A percentile compares a stretch with the other conserved stretches of the same genome.
These are phyloP conservation scores for Lathyrus sativus DNA, from an alignment of 306 rosid genomes.

Conservation along the genomic window DNA sequence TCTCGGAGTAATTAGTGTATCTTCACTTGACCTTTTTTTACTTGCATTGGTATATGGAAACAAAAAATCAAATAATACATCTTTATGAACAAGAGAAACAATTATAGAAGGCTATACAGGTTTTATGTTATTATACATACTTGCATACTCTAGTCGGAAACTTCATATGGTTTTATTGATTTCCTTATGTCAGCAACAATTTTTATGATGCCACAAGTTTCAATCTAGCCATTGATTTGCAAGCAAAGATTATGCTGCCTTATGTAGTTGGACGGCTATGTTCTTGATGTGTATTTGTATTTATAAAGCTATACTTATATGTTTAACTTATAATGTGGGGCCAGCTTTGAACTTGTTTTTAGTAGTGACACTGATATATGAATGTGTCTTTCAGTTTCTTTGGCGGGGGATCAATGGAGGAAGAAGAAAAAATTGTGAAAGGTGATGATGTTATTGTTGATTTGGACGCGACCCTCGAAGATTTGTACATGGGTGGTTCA, in stretches of 20 bases:
- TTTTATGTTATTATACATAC: not conserved
- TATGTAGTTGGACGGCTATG: conserved; percentile 12
- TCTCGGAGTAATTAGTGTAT: not conserved
- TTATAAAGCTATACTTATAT: conserved; percentile 3
- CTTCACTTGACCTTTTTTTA: not conserved
- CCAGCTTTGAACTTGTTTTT: conserved; percentile 12
- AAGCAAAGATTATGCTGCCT: not conserved
- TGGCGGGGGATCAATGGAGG: conserved; percentile 78
- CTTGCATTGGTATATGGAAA: conserved; percentile 14
- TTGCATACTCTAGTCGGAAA: not conserved
- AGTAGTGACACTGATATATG: conserved; percentile 21
- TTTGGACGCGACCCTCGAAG: conserved; percentile 85
- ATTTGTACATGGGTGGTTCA: conserved; percentile 95
- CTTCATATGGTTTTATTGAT: conserved; percentile 21
- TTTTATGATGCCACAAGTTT: conserved; percentile 1
- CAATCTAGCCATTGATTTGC: conserved; percentile 22
- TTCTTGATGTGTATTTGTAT: conserved; percentile 11
- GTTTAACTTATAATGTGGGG: conserved; percentile 1
- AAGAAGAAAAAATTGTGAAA: conserved; percentile 79
- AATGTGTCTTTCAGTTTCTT: conserved; percentile 64
- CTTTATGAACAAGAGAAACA: not conserved
- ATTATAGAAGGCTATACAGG: conserved; percentile 1
- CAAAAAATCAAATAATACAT: not conserved
- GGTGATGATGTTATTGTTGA: conserved; percentile 89
- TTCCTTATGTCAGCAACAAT: conserved; percentile 6